Evolutionary conservation across 78 protist genomes (phyloP).

Genomic region (Planoprotostelium fungivorum): DNA sequence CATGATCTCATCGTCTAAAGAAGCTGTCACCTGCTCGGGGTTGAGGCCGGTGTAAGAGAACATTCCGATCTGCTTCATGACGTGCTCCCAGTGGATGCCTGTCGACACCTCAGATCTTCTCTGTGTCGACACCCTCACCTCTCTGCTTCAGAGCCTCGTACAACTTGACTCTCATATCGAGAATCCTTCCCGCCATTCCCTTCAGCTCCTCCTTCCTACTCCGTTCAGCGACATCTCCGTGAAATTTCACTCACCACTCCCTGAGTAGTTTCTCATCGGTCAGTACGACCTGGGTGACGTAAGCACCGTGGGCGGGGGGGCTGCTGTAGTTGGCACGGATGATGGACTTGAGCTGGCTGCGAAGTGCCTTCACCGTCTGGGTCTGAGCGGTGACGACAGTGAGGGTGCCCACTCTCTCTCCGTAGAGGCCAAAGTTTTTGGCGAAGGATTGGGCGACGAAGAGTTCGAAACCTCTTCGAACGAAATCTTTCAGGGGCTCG

Average conservation of each 20-base stretch:
- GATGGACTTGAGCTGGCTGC: slow-evolving; percentile 80
- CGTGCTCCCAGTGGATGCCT: slow-evolving; percentile 85
- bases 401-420: slow-evolving; percentile 75
- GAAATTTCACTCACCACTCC: slow-evolving; percentile 38
- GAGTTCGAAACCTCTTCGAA: slow-evolving; percentile 34
- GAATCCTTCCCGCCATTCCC: slow-evolving; percentile 76
- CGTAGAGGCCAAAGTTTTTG: slow-evolving; percentile 98
- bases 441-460: slow-evolving; percentile 82
- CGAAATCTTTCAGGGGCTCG: slow-evolving; percentile 64
- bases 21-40: slow-evolving; percentile 8
- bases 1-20: neutral
- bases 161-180: slow-evolving; percentile 66
- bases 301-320: slow-evolving; percentile 97
- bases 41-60: slow-evolving; percentile 92
- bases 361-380: slow-evolving; percentile 32
- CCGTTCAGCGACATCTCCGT: neutral
- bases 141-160: slow-evolving; percentile 37
- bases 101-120: slow-evolving; percentile 43
- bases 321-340: slow-evolving; percentile 88
- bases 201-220: slow-evolving; percentile 72
- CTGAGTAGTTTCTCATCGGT: slow-evolving; percentile 34
- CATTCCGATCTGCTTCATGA: slow-evolving; percentile 92
- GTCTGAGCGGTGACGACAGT: slow-evolving; percentile 13
- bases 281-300: slow-evolving; percentile 78
- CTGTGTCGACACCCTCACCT: neutral